A percentile compares a stretch with the other conserved stretches of the same genome.
Conservation (phyloP, 345 rosid genomes). For the Pugionium dolabratum region DNA sequence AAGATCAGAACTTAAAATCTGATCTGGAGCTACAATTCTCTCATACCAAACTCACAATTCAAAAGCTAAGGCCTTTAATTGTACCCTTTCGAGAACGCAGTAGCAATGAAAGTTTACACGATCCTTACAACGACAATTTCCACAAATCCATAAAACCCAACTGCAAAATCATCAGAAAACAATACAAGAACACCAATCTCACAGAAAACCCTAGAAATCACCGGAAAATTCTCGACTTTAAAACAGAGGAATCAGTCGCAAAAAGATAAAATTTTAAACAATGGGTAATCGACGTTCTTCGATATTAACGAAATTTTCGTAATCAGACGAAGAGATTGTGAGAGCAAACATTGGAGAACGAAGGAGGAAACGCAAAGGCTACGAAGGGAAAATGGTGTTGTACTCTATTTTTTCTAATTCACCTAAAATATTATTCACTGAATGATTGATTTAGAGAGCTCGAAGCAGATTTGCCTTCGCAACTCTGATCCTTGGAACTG, state of each 20-base stretch:
- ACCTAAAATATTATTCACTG: constrained; percentile 3
- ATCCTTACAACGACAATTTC: background rate
- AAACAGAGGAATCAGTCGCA: constrained; percentile 2
- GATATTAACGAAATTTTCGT: background rate
- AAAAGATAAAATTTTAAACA: constrained; percentile 13
- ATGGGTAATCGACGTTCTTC: constrained; percentile 17
- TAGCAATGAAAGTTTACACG: constrained; percentile 11
- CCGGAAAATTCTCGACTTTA: background rate
- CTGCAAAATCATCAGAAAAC: constrained; percentile 20
- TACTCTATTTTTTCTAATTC: background rate
- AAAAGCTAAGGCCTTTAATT: constrained; percentile 1
- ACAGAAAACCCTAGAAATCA: constrained; percentile 39
- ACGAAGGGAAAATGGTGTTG: background rate
- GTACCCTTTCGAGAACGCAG: background rate
- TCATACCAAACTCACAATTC: background rate
- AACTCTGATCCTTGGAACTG: constrained; percentile 20
- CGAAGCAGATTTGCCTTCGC: constrained; percentile 7
- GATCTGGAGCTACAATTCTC: background rate
- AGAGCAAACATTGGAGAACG: background rate
- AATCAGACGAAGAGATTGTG: background rate
- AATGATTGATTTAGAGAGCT: constrained; percentile 10
- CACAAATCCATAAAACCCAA: constrained; percentile 21
- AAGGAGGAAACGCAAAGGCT: constrained; percentile 17
- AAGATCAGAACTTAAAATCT: background rate
- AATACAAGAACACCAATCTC: constrained; percentile 17